Evolutionary conservation across 257 asterid species (phyloP).

Genomic region (Leonotis leonurus): DNA sequence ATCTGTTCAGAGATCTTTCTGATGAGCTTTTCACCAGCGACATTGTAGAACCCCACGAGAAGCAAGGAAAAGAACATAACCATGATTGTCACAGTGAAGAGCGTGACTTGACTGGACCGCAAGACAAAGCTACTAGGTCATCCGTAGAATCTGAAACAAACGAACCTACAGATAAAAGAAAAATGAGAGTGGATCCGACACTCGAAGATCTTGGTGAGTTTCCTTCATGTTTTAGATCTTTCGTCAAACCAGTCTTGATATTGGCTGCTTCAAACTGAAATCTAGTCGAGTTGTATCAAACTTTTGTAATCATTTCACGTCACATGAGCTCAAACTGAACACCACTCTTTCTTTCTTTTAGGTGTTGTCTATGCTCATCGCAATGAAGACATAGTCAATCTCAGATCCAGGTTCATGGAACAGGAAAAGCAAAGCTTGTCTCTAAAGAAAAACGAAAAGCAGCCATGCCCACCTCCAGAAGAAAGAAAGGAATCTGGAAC

Average conservation of each 20-base stretch:
- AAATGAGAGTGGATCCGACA: constrained; percentile 22
- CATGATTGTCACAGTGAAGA: constrained; percentile 13
- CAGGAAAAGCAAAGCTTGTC: constrained; percentile 11
- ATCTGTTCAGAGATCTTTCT: constrained; percentile 85
- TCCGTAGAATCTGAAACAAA: constrained; percentile 22
- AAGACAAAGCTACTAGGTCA: constrained; percentile 15
- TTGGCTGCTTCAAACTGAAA: no score
- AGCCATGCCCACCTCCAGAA: constrained; percentile 11
- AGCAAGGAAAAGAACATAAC: constrained; percentile 27
- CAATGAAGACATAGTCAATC: constrained; percentile 74
- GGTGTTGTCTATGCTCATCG: constrained; percentile 91
- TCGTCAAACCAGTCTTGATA: neutral
- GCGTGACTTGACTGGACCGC: constrained; percentile 24
- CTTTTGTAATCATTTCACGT: no score
- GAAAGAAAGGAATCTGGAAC: constrained; percentile 24
- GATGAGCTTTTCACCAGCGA: constrained; percentile 86
- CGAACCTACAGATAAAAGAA: constrained; percentile 17
- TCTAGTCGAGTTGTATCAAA: no score
- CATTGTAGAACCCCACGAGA: constrained; percentile 56
- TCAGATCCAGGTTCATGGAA: constrained; percentile 26
- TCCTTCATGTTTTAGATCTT: neutral
- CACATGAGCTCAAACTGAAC: no score
- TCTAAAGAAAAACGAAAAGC: constrained; percentile 15
- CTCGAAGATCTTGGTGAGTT: constrained; percentile 69
- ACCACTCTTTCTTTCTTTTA: constrained; percentile 20